phyloP scores from a whole-genome alignment of 805 yeast genomes.

The Starmerella vaccinii region DNA sequence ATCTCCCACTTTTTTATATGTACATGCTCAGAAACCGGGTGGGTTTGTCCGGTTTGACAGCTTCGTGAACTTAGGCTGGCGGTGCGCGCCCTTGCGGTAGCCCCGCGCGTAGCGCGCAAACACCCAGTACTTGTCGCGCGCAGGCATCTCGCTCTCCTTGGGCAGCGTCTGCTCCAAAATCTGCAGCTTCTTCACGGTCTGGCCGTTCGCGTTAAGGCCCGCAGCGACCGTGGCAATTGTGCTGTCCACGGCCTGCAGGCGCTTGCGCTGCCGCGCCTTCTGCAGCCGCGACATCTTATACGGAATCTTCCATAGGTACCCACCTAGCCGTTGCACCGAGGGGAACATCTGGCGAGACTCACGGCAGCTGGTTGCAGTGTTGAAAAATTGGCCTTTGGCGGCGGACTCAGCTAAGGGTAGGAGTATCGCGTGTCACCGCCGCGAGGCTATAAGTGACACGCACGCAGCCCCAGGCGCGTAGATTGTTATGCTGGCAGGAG shows the following conservation, averaged over 20 bases:
- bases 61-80: conserved; percentile 80
- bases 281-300: conserved; percentile 71
- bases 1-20: not conserved
- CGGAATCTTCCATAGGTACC: conserved; percentile 69
- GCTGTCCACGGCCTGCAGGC: conserved; percentile 72
- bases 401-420: not conserved
- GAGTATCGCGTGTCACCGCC: not conserved
- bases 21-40: conserved; percentile 40
- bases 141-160: conserved; percentile 66
- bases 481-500: too few relatives aligned
- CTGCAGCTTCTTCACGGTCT: conserved; percentile 31
- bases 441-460: too few relatives aligned
- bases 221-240: conserved; percentile 57
- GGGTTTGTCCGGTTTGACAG: conserved; percentile 72
- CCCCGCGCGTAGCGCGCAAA: conserved; percentile 63
- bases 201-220: conserved; percentile 36
- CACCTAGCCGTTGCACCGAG: conserved; percentile 42
- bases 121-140: conserved; percentile 78
- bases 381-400: not conserved
- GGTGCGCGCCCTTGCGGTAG: conserved; percentile 79
- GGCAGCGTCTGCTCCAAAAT: conserved; percentile 46
- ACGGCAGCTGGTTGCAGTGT: not conserved
- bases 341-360: conserved; percentile 17
- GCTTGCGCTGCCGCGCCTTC: conserved; percentile 71
- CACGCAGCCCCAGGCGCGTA: too few relatives aligned